phyloP scores from a whole-genome alignment of 1,139 yeast genomes.

The Pichia kudriavzevii region DNA sequence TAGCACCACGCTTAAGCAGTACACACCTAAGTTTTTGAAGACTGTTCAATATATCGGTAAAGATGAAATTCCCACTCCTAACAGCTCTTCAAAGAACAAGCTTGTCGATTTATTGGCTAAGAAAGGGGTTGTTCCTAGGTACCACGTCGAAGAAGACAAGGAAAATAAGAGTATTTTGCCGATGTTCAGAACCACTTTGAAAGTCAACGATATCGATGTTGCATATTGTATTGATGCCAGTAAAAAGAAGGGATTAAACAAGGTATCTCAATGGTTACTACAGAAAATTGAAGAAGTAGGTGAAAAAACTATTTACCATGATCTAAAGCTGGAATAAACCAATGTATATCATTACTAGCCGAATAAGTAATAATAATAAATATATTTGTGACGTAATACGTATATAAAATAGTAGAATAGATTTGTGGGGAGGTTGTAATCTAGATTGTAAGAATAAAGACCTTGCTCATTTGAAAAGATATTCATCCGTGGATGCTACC shows the following conservation, averaged over 20 bases:
- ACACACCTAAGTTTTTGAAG: constrained; percentile 1
- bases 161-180: constrained; percentile 24
- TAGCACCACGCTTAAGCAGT: too few species aligned
- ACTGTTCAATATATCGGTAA: constrained; percentile 2
- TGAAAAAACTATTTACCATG: constrained; percentile 13
- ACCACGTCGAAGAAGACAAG: constrained; percentile 24
- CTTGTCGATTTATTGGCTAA: constrained; percentile 29
- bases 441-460: neutral
- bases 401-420: neutral
- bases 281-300: constrained; percentile 22
- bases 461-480: too few species aligned
- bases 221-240: constrained; percentile 37
- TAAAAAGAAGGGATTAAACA: constrained; percentile 39
- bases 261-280: constrained; percentile 42
- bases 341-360: neutral
- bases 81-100: constrained; percentile 8
- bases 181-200: constrained; percentile 34
- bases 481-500: too few species aligned
- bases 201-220: constrained; percentile 32
- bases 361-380: too few species aligned
- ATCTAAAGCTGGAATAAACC: neutral
- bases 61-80: constrained; percentile 2
- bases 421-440: neutral
- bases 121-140: constrained; percentile 37
- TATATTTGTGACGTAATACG: neutral